Evolutionary conservation across 306 rosid genomes (phyloP).

Genomic region (Pachyrhizus erosus): DNA sequence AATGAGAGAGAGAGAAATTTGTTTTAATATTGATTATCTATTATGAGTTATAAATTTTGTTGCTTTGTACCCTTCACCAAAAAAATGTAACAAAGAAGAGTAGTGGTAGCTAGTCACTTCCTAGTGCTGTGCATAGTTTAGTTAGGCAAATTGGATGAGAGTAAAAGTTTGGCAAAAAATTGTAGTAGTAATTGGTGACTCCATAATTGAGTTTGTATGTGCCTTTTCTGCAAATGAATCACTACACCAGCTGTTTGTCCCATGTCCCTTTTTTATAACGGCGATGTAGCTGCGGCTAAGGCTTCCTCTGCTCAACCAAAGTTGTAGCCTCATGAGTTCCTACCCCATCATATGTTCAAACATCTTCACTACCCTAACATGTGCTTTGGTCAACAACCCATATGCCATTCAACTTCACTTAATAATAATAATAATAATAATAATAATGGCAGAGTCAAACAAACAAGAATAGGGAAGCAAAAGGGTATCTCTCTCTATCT

Average conservation of each 20-base stretch:
- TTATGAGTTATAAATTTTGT: not conserved
- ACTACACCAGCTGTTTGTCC: not conserved
- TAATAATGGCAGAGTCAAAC: conserved; percentile 47
- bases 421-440: not conserved
- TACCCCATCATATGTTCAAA: conserved; percentile 37
- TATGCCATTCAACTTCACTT: conserved; percentile 47
- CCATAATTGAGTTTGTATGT: not conserved
- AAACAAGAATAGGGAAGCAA: conserved; percentile 49
- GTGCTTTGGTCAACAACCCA: conserved; percentile 46
- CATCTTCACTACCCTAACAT: conserved; percentile 40
- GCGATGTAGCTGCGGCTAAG: conserved; percentile 30
- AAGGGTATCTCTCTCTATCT: conserved; percentile 28
- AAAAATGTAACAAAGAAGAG: not conserved
- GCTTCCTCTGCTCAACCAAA: conserved; percentile 29
- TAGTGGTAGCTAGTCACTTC: conserved; percentile 25
- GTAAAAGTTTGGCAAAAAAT: not conserved
- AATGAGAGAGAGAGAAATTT: too few relatives aligned
- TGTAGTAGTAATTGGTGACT: not conserved
- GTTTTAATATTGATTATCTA: not conserved
- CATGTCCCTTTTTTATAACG: not conserved
- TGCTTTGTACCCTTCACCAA: conserved; percentile 6
- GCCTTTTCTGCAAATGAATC: conserved; percentile 29
- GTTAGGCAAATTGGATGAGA: conserved; percentile 3
- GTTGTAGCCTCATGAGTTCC: conserved; percentile 43
- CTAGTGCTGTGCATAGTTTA: conserved; percentile 26